Conservation (phyloP, 257 asterid genomes). For the Pogostemon cablin region DNA sequence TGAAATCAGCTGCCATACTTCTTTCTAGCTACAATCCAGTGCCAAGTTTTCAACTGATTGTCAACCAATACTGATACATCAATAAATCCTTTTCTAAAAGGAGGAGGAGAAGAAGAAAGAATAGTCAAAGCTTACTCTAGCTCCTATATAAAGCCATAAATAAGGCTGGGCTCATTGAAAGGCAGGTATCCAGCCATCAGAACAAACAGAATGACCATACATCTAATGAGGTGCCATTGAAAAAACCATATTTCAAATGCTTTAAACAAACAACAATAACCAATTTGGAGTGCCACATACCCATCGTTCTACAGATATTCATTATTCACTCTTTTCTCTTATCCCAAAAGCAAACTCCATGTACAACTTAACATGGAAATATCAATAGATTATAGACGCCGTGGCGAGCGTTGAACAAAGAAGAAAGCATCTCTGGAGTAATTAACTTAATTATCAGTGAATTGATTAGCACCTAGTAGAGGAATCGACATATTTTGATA, state of each 20-base stretch:
- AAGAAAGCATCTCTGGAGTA: neutral
- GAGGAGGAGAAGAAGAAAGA: too few species aligned
- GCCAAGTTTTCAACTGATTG: too few species aligned
- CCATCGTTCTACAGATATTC: conserved; percentile 61
- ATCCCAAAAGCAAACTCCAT: conserved; percentile 8
- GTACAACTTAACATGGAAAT: conserved; percentile 1
- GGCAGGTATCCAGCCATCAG: conserved; percentile 82
- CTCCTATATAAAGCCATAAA: conserved; percentile 50
- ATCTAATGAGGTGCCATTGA: conserved; percentile 79
- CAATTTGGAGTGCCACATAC: conserved; percentile 86
- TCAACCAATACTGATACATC: too few species aligned
- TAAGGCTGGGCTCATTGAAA: conserved; percentile 68
- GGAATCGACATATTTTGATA: too few species aligned
- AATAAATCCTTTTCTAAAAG: too few species aligned
- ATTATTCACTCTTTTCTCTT: neutral
- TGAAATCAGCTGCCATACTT: too few species aligned
- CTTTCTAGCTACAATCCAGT: too few species aligned
- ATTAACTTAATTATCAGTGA: too few species aligned
- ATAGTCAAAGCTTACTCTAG: conserved; percentile 45
- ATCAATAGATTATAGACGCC: neutral
- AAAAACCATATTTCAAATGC: conserved; percentile 37
- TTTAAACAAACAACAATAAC: conserved; percentile 28
- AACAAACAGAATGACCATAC: conserved; percentile 90
- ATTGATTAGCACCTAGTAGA: too few species aligned
- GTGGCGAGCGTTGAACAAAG: neutral